Evolutionary conservation across 352 stramenopile genomes (phyloP), one percentile per base, ranked within the genome.

Genomic region (Pythium brachiatum): DNA sequence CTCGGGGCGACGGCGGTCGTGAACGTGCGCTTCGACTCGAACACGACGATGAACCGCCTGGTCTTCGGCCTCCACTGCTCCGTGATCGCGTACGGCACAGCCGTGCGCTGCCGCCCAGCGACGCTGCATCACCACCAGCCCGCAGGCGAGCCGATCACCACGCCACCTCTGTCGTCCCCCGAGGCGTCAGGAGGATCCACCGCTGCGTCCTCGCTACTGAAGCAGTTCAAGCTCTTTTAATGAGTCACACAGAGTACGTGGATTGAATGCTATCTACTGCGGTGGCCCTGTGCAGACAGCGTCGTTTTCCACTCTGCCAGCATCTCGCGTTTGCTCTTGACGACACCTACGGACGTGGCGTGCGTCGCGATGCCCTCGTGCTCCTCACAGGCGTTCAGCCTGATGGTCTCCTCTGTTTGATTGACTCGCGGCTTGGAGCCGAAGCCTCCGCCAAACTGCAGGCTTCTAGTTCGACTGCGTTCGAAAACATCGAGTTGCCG

Each of bases 11-110:
- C 84, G 25, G 79, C 82, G 12, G 71, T 93, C 27, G 75, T 93
- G 53, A 90, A 88, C 47, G 83, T 90, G 57, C 83, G 83, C 47
- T 92, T 93, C 62, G 82, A 92, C 67, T 87, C 82, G 41, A 93
- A 89, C 68, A 90, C 80, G 69, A 91, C 84, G 13, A 93, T 93
- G 84, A 93, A 93, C 52, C 82, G 84, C 41, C 76, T 93, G 48
- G 80, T 93, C 43, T 93, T 93, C 51, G 84, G 84, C 11, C 75
- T 93, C 62, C 84, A 93, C 67, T 92, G 82, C 68, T 89, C 81
- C 3, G 79, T 90, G 15, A 79, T 92, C 23, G 88, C 81, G 60
- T 93, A 93, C 61, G 84, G 84, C 32, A 93, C 84, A 1, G 84
- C 84, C 3, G 84, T 93, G 59, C 74, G 73, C 26, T 91, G 82